These are phyloP conservation scores for Thalassia testudinum DNA, from an alignment of 116 monocot genomes.

Conservation along the genomic window DNA sequence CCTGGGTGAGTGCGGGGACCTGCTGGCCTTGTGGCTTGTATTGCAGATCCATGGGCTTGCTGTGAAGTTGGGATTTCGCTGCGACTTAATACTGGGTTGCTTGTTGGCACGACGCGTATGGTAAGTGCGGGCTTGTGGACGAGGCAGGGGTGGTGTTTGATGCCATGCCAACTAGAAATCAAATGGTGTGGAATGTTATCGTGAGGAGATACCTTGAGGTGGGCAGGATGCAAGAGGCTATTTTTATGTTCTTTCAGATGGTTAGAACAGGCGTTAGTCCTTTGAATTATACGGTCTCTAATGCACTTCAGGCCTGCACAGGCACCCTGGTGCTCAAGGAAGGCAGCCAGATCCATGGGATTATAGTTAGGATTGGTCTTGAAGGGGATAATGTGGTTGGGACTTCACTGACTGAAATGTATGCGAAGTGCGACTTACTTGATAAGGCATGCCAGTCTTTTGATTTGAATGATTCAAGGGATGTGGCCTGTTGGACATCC, in stretches of 20 bases:
- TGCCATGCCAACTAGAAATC: conserved; percentile 34
- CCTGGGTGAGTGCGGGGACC: conserved; percentile 40
- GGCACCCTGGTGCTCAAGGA: conserved; percentile 15
- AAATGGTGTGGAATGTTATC: conserved; percentile 74
- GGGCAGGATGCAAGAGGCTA: conserved; percentile 19
- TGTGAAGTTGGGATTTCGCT: conserved; percentile 28
- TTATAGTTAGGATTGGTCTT: conserved; percentile 27
- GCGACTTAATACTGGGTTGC: conserved; percentile 48
- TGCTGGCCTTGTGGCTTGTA: conserved; percentile 22
- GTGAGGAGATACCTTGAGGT: conserved; percentile 61
- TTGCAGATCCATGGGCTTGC: conserved; percentile 47
- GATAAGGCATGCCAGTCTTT: conserved; percentile 38
- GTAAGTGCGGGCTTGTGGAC: conserved; percentile 36
- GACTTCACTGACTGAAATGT: conserved; percentile 55
- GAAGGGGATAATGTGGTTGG: conserved; percentile 29
- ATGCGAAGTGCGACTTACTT: conserved; percentile 50
- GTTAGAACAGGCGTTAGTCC: conserved; percentile 23
- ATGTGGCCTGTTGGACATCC: conserved; percentile 53
- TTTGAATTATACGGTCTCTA: conserved; percentile 49
- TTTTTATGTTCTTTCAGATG: conserved; percentile 51
- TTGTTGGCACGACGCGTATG: conserved; percentile 70
- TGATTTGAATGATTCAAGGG: conserved; percentile 19
- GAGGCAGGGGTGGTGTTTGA: conserved; percentile 52
- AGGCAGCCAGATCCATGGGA: conserved; percentile 48
- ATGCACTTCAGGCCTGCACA: conserved; percentile 49